Evolutionary conservation across 2,329 filamentous ascomycete species (phyloP).

Genomic region (Fusarium tanahbumbuense): DNA sequence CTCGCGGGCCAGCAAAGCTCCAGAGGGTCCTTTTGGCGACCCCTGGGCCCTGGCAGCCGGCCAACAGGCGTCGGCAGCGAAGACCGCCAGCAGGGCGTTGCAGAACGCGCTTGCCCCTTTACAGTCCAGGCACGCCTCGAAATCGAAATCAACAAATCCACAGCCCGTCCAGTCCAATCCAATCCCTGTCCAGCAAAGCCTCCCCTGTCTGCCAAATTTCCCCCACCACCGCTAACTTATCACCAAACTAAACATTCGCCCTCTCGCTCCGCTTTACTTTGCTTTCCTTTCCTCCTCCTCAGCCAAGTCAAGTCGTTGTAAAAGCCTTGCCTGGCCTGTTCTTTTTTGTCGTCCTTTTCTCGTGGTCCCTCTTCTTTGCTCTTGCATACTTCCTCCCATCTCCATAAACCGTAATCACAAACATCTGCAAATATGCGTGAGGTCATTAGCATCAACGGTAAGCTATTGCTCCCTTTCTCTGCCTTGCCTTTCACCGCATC

Average conservation of each 20-base stretch:
- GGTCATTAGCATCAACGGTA: conserved; percentile 99
- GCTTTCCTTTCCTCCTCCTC: conserved; percentile 39
- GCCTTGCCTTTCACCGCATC: conserved; percentile 58
- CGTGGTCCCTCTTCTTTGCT: conserved; percentile 48
- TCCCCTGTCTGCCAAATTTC: conserved; percentile 58
- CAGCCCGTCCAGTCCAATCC: conserved; percentile 31
- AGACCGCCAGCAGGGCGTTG: conserved; percentile 39
- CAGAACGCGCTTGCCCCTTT: conserved; percentile 53
- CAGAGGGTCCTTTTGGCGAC: conserved; percentile 18
- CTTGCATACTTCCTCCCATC: conserved; percentile 49
- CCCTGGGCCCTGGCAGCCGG: conserved; percentile 35
- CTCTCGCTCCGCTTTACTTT: conserved; percentile 31
- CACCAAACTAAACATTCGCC: conserved; percentile 45
- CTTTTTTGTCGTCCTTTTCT: conserved; percentile 40
- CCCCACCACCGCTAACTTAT: conserved; percentile 52
- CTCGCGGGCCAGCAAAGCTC: conserved; percentile 6
- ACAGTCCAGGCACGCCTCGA: conserved; percentile 48
- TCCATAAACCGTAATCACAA: conserved; percentile 39
- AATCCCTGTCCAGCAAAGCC: conserved; percentile 47
- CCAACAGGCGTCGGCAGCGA: conserved; percentile 38
- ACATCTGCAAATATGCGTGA: conserved; percentile 85
- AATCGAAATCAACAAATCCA: conserved; percentile 54
- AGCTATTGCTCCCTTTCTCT: conserved; percentile 54
- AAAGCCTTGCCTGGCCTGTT: conserved; percentile 48
- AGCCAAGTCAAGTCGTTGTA: conserved; percentile 40